Evolutionary conservation across 345 rosid genomes (phyloP), one percentile per base, ranked within the genome.

Genomic region (Populus simonii): DNA sequence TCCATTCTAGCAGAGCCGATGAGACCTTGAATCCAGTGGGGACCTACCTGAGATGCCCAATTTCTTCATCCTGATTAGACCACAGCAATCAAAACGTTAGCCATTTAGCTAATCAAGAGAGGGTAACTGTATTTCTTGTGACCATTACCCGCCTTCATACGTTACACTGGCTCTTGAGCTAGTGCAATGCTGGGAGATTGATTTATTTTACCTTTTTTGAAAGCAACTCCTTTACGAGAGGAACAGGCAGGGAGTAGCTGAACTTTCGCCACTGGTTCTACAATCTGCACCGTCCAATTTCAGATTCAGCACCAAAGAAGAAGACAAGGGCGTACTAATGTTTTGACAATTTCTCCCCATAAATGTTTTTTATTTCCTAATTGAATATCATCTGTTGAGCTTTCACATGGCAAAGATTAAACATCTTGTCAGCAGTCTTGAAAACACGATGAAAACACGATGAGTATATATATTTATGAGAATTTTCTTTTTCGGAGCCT

Each of bases 311-410:
- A 49, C 27, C 59, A 53, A 49, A 38, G 39, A 53, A 62, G 49
- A 55, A 76, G 16, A 71, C 74, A 78, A 63, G 25, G 45, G 76
- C 53, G 86, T 75, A 51, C 82, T 78, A 17, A 81, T 53, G 31
- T 31, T 31, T 31, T 31, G 31, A 31, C 31, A 31, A 31, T 33
- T 23, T 70, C 55, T 82, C 80, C 84, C 75, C 84, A 72, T 47
- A 13, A 47, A 47, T 11, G 53, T 47, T 12, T 47, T 47, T 15
- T 16, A 12, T 12, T 47, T 15, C 3, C 53, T 12, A 47, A 47
- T 16, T 47, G 3, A 47, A 3, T 47, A 3, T 47, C 53, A 47
- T 38, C 39, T 7, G 8, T 38, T 31, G 2, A 31, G 3, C 31
- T 31, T 31, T 31, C 3, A 31, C 31, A 31, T 31, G 31, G 31